Base-by-base conservation (phyloP, 2,329 filamentous ascomycete species). In the Aphanocladium album region DNA sequence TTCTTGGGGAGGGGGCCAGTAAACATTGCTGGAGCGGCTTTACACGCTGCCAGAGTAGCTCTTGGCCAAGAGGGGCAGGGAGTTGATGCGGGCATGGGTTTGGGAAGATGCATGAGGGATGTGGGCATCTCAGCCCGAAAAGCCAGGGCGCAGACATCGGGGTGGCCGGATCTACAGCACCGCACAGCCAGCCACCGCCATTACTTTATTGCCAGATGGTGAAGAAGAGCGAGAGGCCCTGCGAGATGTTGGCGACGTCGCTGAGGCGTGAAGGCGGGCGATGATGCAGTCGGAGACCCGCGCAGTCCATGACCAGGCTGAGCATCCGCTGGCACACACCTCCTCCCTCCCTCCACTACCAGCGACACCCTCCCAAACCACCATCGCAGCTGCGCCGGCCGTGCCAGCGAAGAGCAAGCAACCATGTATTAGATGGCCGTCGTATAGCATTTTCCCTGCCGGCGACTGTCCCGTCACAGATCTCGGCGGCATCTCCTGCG, bases 161-260 rank as follows among this genome's bases (percentile, higher is more conserved):
- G 35, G 56, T 49, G 30, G 56, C 56, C 56, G 56, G 46, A 58
- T 58, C 56, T 50, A 25, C 56, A 39, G 27, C 37, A n/a, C n/a
- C 25, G 11, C 27, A 35, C 27, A 56, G 50, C 14, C 35, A 39
- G 50, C 50, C 33, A 41, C 33, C 4, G 14, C 12, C 12, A n/a
- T 21, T 11, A 17, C 2, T 23, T n/a, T 45, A 19, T 45, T 23
- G 41, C n/a, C 41, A 19, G 41, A 21, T 19, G 41, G 2, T 23
- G n/a, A 17, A 53, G 16, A 8, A 2, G 5, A 51, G 49, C 33
- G 7, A 37, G 30, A 9, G n/a, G 17, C n/a, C 35, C 21, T 14
- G 33, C 45, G 21, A 27, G n/a, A 55, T 45, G 39, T 39, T 45
- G 17, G 52, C 52, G 52, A 55, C 52, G 19, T n/a, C n/a, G 11